Base-by-base conservation (phyloP, 768 basidiomycete genomes). In the Mrakia frigida region DNA sequence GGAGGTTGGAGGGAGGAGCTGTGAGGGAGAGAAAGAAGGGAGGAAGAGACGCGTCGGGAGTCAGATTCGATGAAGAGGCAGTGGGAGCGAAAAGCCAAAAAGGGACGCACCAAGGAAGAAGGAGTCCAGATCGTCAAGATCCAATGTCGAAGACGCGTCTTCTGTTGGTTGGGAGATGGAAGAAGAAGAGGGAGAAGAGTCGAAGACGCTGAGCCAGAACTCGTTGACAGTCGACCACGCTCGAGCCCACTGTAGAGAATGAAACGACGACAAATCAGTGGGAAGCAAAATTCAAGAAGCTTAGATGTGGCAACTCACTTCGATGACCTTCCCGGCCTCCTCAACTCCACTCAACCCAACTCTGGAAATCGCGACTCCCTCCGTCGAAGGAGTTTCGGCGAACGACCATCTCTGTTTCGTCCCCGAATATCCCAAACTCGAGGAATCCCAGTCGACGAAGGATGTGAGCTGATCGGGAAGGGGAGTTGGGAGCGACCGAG, bases 201-300 rank as follows among this genome's bases (percentile, higher is more conserved):
- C 71, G 52, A 72, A 72, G 28, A 37, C 71, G 52, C 71, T 53
- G 23, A 72, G 52, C 35, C 52, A 72, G 6, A 72, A 72, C 33
- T 72, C 71, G 53, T 72, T 72, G 28, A 72, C 6, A 10, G 21
- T 23, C 4, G 53, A 33, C 71, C 71, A 72, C 7, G 52, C 59
- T 1, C 71, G 52, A 16, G 53, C 71, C 71, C 71, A 72, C 71
- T 72, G 52, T 21, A 53, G 16, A 41, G 39, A n/a, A 43, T 18
- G 23, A 37, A 21, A 28, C 9, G 9, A 71, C 25, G n/a, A n/a
- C 5, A 31, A 28, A 21, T 46, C 9, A 71, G 70, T 21, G 10
- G 18, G 5, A 25, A 23, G 39, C 41, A 31, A 28, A 6, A 1
- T 0, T 6, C 23, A 6, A 33, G 28, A 35, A 14, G 7, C 3